Evolutionary conservation across 202 grass and related monocot species (phyloP), one percentile per base, ranked within the genome.

Genomic region (Saccharum hybrid): DNA sequence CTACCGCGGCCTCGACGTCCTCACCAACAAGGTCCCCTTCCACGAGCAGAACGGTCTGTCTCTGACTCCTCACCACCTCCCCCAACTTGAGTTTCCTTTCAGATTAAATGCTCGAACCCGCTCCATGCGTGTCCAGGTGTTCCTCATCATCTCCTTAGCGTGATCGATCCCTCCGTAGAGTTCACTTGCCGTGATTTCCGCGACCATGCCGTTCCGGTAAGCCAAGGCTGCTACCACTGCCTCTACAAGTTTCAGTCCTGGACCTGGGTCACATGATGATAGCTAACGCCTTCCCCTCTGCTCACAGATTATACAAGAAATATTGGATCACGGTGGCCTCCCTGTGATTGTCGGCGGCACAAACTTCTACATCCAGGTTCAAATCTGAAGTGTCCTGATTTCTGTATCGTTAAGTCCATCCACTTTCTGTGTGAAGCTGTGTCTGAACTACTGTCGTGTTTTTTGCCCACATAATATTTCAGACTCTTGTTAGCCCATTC

Each of bases 331-430:
- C 19, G 82, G 84, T 80, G 91, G 93, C 31, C 86, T 99, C 73
- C 96, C 91, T 46, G 93, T 99, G 86, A 77, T 96, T 81, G 93
- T 99, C 43, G 93, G 96, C 22, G 96, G 91, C 23, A 99, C 96
- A 66, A 99, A 99, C 75, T 96, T 94, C 81, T 99, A 99, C 68
- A 96, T 99, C 51, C 96, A 99, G 93, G 96, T 99, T 56, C 63
- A 4, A 38, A 34, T 26, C 48, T 69, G 36, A 39, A 0, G 9
- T 10, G 33, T 56, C 19, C 0, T 0, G 15, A 46, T 37, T 71
- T 28, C 60, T 15, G 3, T 22, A 72, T 68, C 15, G 10, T 46
- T 3, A 14, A 46, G 11, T 49, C 11, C 46, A 16, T 49, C 46
- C 1, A 0, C 46, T 49, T 49, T 49, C 14, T 49, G 4, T 43